Base-by-base conservation (phyloP, 2,329 filamentous ascomycete genomes). In the Talaromyces funiculosus region DNA sequence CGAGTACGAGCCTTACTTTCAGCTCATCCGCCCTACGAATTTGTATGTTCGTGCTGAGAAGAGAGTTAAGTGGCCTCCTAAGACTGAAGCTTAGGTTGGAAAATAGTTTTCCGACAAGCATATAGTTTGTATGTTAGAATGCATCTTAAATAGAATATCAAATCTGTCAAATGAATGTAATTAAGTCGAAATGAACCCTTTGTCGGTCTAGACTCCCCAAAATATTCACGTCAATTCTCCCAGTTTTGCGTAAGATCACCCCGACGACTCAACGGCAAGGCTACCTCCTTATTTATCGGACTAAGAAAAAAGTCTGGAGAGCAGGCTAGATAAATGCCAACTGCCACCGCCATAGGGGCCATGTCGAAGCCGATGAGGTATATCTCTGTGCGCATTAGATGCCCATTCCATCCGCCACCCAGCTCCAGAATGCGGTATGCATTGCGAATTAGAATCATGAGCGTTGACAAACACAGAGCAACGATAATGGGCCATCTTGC, bases 1-100 rank as follows among this genome's bases (percentile, higher is more conserved):
- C 5, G 82, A 84, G 59, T 86, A 86, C 51, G 83, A 86, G 63
- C 83, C 83, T 1, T 78, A 80, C 74, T 86, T 85, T 68, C 81
- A 84, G 72, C 70, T 85, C 1, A 84, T 85, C 61, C 68, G 82
- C 20, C 83, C 83, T 1, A 77, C 77, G 35, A 84, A 85, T 66
- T 59, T 85, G 51, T 85, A 82, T 63, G 80, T 83, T 1, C 69
- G 75, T 20, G 81, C 82, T 0, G 75, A 80, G 67, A 78, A 71
- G 66, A 74, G 82, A 26, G 73, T 75, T 20, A 79, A 78, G 68
- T 83, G 80, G 78, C 82, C 81, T 12, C 35, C 57, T 16, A 47
- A 47, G 24, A 47, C 43, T 2, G 43, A 47, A 24, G 43, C 43
- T 26, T 47, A 47, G 16, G 31, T 10, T 47, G 14, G 43, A 29